Evolutionary conservation across 495 filamentous ascomycete species (phyloP).

Genomic region (Tuber indicum): DNA sequence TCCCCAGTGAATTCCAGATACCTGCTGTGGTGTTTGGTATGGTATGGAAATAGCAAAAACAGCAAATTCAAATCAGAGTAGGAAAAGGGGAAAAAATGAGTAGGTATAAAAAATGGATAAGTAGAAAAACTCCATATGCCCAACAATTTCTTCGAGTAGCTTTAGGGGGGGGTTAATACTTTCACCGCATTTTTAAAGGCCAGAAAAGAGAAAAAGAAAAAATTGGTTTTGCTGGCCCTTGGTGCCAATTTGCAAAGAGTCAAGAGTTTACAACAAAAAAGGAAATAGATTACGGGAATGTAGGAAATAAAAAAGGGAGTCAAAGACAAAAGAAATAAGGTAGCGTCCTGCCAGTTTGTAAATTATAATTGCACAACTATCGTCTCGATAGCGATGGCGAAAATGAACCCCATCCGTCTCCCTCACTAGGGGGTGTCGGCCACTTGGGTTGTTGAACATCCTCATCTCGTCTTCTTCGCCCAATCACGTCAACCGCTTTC

Average conservation of each 20-base stretch:
- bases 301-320: conserved; percentile 19
- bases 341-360: conserved; percentile 32
- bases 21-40: not conserved
- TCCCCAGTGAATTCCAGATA: conserved; percentile 1
- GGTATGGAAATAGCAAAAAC: conserved; percentile 4
- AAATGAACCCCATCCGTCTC: conserved; percentile 61
- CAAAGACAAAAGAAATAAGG: conserved; percentile 32
- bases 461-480: conserved; percentile 37
- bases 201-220: not conserved
- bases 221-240: not conserved
- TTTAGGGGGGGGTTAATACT: conserved; percentile 29
- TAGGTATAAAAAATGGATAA: not conserved
- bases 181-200: conserved; percentile 28
- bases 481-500: conserved; percentile 50
- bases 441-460: conserved; percentile 58
- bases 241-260: conserved; percentile 23
- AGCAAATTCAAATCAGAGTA: not conserved
- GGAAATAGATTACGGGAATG: not conserved
- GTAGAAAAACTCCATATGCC: conserved; percentile 30
- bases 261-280: conserved; percentile 17
- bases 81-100: not conserved
- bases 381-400: conserved; percentile 17
- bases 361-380: conserved; percentile 14
- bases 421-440: conserved; percentile 78
- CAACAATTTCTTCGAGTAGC: conserved; percentile 33